Conservation (phyloP, 2,329 filamentous ascomycete genomes). For the Tolypocladium amazonense region DNA sequence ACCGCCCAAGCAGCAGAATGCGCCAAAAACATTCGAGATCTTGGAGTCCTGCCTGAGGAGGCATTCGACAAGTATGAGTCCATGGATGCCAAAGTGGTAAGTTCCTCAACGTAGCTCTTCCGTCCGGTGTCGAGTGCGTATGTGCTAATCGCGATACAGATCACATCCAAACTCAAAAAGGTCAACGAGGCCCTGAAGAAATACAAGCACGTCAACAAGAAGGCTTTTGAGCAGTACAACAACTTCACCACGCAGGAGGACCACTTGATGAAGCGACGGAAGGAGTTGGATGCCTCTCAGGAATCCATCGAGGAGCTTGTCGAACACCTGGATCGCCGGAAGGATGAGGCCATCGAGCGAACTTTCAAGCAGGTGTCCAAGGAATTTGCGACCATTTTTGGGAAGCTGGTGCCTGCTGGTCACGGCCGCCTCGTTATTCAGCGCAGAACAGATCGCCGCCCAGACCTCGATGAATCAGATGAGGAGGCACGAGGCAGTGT, state of each 20-base stretch:
- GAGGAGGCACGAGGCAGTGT: conserved; percentile 62
- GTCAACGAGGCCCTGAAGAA: conserved; percentile 91
- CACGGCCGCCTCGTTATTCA: conserved; percentile 89
- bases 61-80: conserved; percentile 85
- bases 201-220: conserved; percentile 97
- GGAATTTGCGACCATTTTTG: conserved; percentile 88
- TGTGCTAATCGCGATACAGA: conserved; percentile 25
- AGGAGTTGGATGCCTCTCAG: conserved; percentile 80
- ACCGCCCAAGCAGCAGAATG: conserved; percentile 70
- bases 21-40: conserved; percentile 78
- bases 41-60: conserved; percentile 88
- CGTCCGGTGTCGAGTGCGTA: background rate
- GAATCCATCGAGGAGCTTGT: conserved; percentile 87
- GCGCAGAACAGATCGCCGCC: conserved; percentile 67
- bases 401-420: conserved; percentile 87
- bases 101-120: conserved; percentile 13
- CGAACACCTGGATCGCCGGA: conserved; percentile 82
- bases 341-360: conserved; percentile 95
- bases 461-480: conserved; percentile 49
- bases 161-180: conserved; percentile 66
- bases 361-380: conserved; percentile 97
- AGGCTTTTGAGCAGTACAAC: conserved; percentile 98
- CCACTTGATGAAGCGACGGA: conserved; percentile 69
- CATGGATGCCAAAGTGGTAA: conserved; percentile 66
- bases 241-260: conserved; percentile 92